phyloP scores from a whole-genome alignment of 768 basidiomycete genomes.

The Rubroboletus satanas region DNA sequence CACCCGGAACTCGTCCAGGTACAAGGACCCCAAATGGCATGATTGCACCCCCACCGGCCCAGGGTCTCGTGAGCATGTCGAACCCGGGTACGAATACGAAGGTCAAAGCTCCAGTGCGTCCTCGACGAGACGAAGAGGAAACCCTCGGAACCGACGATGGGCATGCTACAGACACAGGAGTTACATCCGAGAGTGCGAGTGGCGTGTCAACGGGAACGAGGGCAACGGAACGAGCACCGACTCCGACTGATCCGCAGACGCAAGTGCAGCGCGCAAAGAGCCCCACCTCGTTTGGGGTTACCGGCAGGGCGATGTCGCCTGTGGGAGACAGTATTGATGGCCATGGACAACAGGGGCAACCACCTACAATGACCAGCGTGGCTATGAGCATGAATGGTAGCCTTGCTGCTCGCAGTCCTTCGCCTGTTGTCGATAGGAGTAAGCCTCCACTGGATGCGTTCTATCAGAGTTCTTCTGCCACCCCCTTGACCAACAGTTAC shows the following conservation, averaged over 20 bases:
- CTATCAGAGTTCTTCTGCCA: conserved; percentile 41
- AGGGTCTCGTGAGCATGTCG: conserved; percentile 6
- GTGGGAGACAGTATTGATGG: conserved; percentile 29
- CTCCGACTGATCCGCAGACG: conserved; percentile 45
- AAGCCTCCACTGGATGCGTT: conserved; percentile 61
- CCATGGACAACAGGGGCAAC: conserved; percentile 21
- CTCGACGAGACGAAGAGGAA: conserved; percentile 41
- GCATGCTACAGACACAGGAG: conserved; percentile 43
- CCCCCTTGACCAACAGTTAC: conserved; percentile 50
- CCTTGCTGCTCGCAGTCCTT: conserved; percentile 50
- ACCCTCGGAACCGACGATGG: conserved; percentile 47
- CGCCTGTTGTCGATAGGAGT: conserved; percentile 52
- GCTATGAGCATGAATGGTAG: conserved; percentile 50
- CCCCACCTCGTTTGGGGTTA: conserved; percentile 41
- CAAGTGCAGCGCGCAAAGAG: conserved; percentile 48
- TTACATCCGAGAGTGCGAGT: conserved; percentile 37
- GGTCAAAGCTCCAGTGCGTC: conserved; percentile 50
- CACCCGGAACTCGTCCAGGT: conserved; percentile 44
- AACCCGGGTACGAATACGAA: conserved; percentile 37
- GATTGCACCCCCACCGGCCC: conserved; percentile 4
- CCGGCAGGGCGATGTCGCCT: conserved; percentile 62
- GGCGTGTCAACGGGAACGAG: conserved; percentile 30
- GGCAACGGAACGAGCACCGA: conserved; percentile 46
- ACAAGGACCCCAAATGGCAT: conserved; percentile 35
- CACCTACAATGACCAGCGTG: conserved; percentile 52